A percentile compares a stretch with the other conserved stretches of the same genome.
Conservation (phyloP, 2,329 filamentous ascomycete genomes). For the Ophiostoma quercus region DNA sequence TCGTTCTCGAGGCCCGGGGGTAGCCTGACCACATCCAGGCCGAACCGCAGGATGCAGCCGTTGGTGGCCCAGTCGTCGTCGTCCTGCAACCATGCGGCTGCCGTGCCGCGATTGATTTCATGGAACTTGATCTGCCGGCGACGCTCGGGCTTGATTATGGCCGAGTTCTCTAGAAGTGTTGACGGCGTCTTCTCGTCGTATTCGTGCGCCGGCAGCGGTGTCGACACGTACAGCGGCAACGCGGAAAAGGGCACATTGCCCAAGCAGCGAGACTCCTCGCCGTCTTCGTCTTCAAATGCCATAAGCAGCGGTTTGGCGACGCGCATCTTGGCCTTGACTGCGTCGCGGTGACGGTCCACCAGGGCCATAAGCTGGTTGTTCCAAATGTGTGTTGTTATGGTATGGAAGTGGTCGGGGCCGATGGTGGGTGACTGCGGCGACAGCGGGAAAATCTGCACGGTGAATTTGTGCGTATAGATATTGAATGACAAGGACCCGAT, state of each 20-base stretch:
- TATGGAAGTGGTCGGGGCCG: not conserved
- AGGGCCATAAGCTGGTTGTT: slow-evolving; percentile 27
- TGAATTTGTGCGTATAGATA: slow-evolving; percentile 24
- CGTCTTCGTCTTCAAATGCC: slow-evolving; percentile 24
- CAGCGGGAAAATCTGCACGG: slow-evolving; percentile 21
- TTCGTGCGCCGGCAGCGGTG: not conserved
- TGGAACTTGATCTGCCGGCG: slow-evolving; percentile 17
- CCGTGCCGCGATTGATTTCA: slow-evolving; percentile 15
- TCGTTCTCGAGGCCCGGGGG: not conserved
- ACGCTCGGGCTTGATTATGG: slow-evolving; percentile 8
- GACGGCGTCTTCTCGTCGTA: not conserved
- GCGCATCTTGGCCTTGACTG: slow-evolving; percentile 19
- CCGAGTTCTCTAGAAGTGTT: not conserved
- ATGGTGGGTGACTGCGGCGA: slow-evolving; percentile 17
- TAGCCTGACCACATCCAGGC: slow-evolving; percentile 24
- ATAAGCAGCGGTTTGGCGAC: slow-evolving; percentile 25
- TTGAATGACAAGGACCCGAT: slow-evolving; percentile 25
- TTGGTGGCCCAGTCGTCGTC: slow-evolving; percentile 23
- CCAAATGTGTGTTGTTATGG: slow-evolving; percentile 25
- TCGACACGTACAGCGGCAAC: slow-evolving; percentile 23
- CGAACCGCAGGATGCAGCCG: slow-evolving; percentile 25
- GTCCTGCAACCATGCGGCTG: slow-evolving; percentile 24
- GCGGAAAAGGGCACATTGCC: slow-evolving; percentile 20
- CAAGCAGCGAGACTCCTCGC: slow-evolving; percentile 15
- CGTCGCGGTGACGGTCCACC: slow-evolving; percentile 24